Evolutionary conservation across 257 asterid species (phyloP).

Genomic region (Datura wrightii): DNA sequence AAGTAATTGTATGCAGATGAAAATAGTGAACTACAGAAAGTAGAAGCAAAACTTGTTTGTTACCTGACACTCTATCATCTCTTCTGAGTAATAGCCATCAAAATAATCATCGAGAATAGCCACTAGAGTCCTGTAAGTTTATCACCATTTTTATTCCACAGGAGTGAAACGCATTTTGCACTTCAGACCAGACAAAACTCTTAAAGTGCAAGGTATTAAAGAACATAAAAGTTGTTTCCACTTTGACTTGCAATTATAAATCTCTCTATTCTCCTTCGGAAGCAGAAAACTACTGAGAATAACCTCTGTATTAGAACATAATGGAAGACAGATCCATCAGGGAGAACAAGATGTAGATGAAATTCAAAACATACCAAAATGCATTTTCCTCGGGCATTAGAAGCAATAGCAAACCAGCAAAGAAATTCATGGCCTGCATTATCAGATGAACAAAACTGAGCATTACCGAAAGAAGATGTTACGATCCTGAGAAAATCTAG

Average conservation of each 20-base stretch:
- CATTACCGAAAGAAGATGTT: conserved; percentile 31
- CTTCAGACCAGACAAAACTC: not conserved
- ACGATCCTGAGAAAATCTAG: conserved; percentile 8
- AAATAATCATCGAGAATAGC: conserved; percentile 95
- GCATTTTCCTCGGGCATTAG: conserved; percentile 99
- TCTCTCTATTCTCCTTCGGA: conserved; percentile 9
- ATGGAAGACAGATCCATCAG: not conserved
- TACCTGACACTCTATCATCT: conserved; percentile 98
- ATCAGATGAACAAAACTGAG: conserved; percentile 30
- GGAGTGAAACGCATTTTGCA: not conserved
- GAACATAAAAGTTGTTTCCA: conserved; percentile 8
- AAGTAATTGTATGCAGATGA: not conserved
- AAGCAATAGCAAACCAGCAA: conserved; percentile 92
- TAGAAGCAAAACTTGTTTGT: conserved; percentile 25
- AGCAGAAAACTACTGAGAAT: conserved; percentile 13
- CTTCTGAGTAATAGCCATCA: conserved; percentile 95
- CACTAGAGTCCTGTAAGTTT: conserved; percentile 79
- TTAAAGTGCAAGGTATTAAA: conserved; percentile 24
- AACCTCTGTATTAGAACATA: not conserved
- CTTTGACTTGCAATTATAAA: not conserved
- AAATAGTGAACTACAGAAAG: conserved; percentile 12
- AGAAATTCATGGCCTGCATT: conserved; percentile 99
- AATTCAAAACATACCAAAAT: conserved; percentile 73
- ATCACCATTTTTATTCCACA: not conserved
- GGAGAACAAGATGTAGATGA: conserved; percentile 34